phyloP scores from a whole-genome alignment of 108 stramenopile species.

The Cylindrotheca fusiformis region DNA sequence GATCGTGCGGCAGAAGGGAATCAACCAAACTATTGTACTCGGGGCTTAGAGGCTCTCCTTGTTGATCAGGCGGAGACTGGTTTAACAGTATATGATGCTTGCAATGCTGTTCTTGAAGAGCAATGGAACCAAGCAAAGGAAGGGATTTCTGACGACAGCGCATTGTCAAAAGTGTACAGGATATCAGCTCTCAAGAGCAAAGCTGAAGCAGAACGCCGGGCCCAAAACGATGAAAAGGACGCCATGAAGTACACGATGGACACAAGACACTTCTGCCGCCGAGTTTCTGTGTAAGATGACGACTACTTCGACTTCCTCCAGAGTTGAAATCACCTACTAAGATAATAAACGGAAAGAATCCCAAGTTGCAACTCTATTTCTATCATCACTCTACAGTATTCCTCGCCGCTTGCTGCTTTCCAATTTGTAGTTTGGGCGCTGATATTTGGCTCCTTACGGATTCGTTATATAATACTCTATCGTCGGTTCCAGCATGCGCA shows the following conservation, averaged over 20 bases:
- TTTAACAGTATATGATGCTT: slow-evolving; percentile 13
- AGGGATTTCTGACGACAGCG: slow-evolving; percentile 3
- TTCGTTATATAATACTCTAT: too few species aligned
- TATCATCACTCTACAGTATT: background rate
- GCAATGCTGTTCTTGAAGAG: slow-evolving; percentile 21
- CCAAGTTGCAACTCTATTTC: background rate
- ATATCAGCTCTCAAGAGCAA: slow-evolving; percentile 5
- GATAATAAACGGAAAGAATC: background rate
- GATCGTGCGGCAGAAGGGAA: background rate
- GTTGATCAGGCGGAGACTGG: background rate
- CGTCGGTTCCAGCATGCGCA: too few species aligned
- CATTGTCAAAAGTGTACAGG: background rate
- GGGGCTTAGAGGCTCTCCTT: background rate
- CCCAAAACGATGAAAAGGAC: slow-evolving; percentile 9
- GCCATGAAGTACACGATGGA: slow-evolving; percentile 1
- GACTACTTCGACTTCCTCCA: background rate
- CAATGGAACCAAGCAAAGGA: slow-evolving; percentile 9
- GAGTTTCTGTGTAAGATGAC: slow-evolving; percentile 10
- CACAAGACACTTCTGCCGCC: slow-evolving; percentile 2
- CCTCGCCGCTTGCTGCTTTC: background rate
- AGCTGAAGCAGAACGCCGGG: slow-evolving; percentile 7
- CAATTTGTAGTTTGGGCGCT: background rate
- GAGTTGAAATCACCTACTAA: too few species aligned
- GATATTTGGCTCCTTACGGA: background rate
- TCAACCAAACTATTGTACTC: background rate